Base-by-base conservation (phyloP, 1,284 basidiomycete species). In the Somion occarium region DNA sequence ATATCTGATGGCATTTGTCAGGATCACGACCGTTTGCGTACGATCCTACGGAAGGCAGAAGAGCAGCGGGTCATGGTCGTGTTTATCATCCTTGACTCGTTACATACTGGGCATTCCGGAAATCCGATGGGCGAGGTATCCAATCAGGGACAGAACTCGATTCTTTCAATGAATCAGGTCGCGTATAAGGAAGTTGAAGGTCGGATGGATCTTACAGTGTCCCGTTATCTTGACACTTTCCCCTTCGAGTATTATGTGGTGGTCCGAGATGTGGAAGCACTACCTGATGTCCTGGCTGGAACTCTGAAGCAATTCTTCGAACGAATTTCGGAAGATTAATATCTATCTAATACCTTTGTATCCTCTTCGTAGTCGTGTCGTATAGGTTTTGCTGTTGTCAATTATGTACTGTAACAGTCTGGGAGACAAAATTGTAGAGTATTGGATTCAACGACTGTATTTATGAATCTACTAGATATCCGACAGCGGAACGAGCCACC, bases 241-340 rank as follows among this genome's bases (percentile, higher is more conserved):
- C 97, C 97, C 0, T 99, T 99, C 72, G 93, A 98, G 71, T 97
- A 97, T 68, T 99, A 95, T 61, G 89, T 98, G 46, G 90, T 99
- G 15, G 72, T 99, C 43, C 77, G 93, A 54, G 84, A 91, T 61
- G 93, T 97, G 38, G 93, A 97, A 67, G 85, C 93, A 3, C 73
- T 99, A 41, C 97, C 97, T 0, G 90, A 93, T 50, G 92, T 98
- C 12, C 72, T 99, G 55, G 80, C 91, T n/a, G 85, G 88, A 41
- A 98, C 94, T 1, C 73, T 99, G 53, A 85, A 93, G 59, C 95
- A 99, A 67, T 99, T 92, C 65, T 91, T 91, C 57, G 88, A 91
- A 64, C 76, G 85, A 54, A 78, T 90, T 50, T 85, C 85, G 13
- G 87, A 86, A 58, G 76, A 81, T 59, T 84, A 76, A 65, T 30